Evolutionary conservation across 805 yeast genomes (phyloP), one percentile per base, ranked within the genome.

Genomic region (Saccharomyces mikatae): DNA sequence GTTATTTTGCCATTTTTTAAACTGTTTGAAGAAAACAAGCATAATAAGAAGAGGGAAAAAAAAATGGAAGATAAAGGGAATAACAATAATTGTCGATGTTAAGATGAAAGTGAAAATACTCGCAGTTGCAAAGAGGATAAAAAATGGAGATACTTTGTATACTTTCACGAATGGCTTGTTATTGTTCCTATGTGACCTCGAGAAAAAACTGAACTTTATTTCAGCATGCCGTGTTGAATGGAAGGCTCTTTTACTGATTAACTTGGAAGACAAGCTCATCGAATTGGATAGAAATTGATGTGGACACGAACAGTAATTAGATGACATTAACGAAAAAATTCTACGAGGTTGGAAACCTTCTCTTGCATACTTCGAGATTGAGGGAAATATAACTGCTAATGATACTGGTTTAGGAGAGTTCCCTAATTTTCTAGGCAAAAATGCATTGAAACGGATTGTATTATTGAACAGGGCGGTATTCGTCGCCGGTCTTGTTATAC

Each of bases 11-110:
- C 67, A 66, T 51, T 52, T 56, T 29, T 54, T 63, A 52, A 63
- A 64, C 52, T 67, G 71, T 32, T 49, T 60, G 9, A 57, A 46
- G 6, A 50, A 56, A n/a, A 65, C 56, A 2, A 58, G 63, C 3
- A 54, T 52, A 24, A 67, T 51, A 2, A 59, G 49, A 29, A 65
- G 29, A 5, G 71, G 71, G 46, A 67, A 54, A 32, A 67, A 56
- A 47, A 57, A 49, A 14, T 60, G 55, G 48, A 61, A 51, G 21
- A 61, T 47, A 21, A 61, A 52, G 4, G 66, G 64, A 4, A 62
- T 27, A 21, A 62, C 52, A 14, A 47, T 11, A n/a, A 47, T 28
- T 17, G 44, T 36, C 13, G 44, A 36, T 30, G 59, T 29, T 24
- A 62, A 47, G 21, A 58, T 17, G 11, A 60, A 14, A 10, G 58